These are phyloP conservation scores for Lathyrus aphaca DNA, from an alignment of 306 rosid genomes.

Conservation along the genomic window DNA sequence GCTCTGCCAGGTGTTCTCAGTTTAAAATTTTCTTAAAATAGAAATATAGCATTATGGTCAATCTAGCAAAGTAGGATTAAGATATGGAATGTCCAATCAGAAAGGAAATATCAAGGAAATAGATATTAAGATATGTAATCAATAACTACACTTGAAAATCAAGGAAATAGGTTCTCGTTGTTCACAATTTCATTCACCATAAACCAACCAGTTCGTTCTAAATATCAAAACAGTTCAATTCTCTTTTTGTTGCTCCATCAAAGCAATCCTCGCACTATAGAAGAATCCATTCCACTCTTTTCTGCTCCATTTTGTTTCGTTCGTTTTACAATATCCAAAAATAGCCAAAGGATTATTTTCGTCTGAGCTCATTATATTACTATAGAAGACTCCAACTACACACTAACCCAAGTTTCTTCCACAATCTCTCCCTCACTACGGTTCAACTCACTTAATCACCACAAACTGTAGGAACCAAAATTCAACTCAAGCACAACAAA, in stretches of 20 bases:
- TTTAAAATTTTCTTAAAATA: background rate
- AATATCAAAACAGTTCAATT: background rate
- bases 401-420: constrained; percentile 9
- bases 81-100: background rate
- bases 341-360: background rate
- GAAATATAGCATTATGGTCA: background rate
- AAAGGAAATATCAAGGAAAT: constrained; percentile 18
- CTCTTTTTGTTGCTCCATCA: background rate
- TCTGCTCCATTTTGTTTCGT: too few species aligned
- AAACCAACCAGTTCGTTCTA: too few species aligned
- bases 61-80: background rate
- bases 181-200: too few species aligned
- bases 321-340: too few species aligned
- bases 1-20: background rate
- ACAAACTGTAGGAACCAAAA: background rate
- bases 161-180: background rate
- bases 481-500: constrained; percentile 11
- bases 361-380: background rate
- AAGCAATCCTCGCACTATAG: background rate
- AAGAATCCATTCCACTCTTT: background rate
- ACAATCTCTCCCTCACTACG: background rate
- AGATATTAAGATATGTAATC: too few species aligned
- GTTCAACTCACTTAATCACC: background rate
- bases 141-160: background rate
- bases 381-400: constrained; percentile 3